Percentiles rank a stretch among this genome's conserved stretches.
Evolutionary conservation across 1,284 basidiomycete species (phyloP).

Genomic region (Heimioporus punctisporus): DNA sequence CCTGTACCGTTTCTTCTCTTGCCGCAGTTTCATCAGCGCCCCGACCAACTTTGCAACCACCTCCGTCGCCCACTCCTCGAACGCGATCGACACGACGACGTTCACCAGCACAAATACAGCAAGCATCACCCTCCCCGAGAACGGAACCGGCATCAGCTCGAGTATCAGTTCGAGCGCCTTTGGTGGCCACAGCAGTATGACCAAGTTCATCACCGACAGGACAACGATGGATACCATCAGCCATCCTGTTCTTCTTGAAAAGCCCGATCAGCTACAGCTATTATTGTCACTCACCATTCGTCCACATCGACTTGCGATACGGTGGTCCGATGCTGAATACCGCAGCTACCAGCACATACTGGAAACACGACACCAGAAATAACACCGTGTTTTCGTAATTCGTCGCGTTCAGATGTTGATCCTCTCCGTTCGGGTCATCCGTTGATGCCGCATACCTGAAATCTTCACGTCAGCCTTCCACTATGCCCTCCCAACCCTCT

Average conservation of each 20-base stretch:
- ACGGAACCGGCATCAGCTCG: conserved; percentile 80
- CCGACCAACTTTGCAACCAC: conserved; percentile 62
- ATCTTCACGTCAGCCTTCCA: conserved; percentile 2
- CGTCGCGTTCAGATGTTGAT: conserved; percentile 83
- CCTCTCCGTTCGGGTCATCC: conserved; percentile 54
- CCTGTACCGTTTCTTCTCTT: conserved; percentile 47
- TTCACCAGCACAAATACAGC: conserved; percentile 77
- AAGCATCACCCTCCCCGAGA: conserved; percentile 70
- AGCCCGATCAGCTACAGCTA: background rate
- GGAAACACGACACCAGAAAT: conserved; percentile 97
- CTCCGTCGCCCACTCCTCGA: conserved; percentile 79
- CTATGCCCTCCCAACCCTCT: background rate
- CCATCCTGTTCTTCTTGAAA: conserved; percentile 52
- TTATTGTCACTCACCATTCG: conserved; percentile 71
- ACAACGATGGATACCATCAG: conserved; percentile 75
- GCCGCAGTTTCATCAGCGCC: conserved; percentile 43
- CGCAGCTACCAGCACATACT: conserved; percentile 96
- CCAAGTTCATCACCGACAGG: conserved; percentile 72
- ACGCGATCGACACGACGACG: conserved; percentile 72
- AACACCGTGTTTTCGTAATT: conserved; percentile 96
- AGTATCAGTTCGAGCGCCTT: conserved; percentile 65
- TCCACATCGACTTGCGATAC: conserved; percentile 94
- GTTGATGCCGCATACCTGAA: conserved; percentile 61
- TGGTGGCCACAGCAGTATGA: conserved; percentile 77
- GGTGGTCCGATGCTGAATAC: conserved; percentile 99